Evolutionary conservation across 2,329 filamentous ascomycete species (phyloP).

Genomic region (Neofusicoccum sp.): DNA sequence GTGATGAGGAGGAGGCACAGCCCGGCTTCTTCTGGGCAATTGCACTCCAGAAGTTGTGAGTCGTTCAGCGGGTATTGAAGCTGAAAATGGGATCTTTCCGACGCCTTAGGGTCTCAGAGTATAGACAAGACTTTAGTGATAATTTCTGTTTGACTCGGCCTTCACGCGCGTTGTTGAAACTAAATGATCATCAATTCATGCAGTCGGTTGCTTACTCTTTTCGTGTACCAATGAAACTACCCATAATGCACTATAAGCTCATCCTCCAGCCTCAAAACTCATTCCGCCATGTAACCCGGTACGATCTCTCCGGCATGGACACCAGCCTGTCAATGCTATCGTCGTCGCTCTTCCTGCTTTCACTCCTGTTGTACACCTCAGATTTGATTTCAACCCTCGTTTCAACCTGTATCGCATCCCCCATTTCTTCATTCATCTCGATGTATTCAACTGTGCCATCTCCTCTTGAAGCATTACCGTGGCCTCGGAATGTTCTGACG

Average conservation of each 20-base stretch:
- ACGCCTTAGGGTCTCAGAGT: no score
- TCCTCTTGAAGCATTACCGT: not conserved
- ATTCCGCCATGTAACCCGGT: not conserved
- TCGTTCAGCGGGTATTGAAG: no score
- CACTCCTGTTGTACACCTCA: not conserved
- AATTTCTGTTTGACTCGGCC: no score
- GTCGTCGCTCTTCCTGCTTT: conserved; percentile 9
- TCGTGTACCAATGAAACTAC: not conserved
- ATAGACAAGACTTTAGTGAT: no score
- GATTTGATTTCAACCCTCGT: conserved; percentile 4
- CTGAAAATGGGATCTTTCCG: no score
- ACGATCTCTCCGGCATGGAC: not conserved
- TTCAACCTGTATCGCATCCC: not conserved
- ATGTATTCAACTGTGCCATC: not conserved
- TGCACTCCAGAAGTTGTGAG: no score
- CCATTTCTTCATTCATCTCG: not conserved
- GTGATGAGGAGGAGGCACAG: no score
- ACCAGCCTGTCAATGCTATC: conserved; percentile 11
- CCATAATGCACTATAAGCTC: no score
- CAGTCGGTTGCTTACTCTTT: not conserved
- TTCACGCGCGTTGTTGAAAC: no score
- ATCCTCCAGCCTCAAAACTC: not conserved
- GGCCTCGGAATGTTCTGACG: not conserved
- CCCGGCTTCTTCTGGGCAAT: not conserved
- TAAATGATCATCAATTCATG: not conserved